These are phyloP conservation scores for Gamsiella multidivaricata DNA, from an alignment of 192 early-diverging fungal species.

Conservation along the genomic window DNA sequence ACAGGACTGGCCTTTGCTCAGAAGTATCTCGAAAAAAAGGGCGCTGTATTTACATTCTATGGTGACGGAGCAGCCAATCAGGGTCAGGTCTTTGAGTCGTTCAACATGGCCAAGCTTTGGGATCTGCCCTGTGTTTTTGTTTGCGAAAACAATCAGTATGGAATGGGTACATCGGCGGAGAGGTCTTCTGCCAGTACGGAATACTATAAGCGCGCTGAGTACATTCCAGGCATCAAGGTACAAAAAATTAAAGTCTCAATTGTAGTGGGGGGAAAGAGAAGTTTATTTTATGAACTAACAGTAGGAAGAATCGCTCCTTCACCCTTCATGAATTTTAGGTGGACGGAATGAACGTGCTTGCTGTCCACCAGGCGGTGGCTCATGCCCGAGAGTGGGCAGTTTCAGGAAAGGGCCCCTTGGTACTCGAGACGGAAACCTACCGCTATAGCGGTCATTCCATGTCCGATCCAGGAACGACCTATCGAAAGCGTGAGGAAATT, in stretches of 20 bases:
- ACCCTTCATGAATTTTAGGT: conserved; percentile 35
- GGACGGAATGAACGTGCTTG: conserved; percentile 92
- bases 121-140: conserved; percentile 90
- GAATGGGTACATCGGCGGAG: conserved; percentile 94
- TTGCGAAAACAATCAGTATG: conserved; percentile 99
- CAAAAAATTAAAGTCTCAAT: background rate
- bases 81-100: conserved; percentile 98
- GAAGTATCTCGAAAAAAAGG: conserved; percentile 79
- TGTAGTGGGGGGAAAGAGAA: too few relatives aligned
- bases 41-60: conserved; percentile 91
- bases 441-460: conserved; percentile 99
- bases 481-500: conserved; percentile 97
- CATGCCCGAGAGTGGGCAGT: conserved; percentile 85
- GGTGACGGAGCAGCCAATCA: conserved; percentile 98
- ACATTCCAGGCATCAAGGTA: conserved; percentile 92
- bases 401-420: conserved; percentile 83
- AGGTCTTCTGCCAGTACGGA: conserved; percentile 90
- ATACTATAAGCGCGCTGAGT: conserved; percentile 94
- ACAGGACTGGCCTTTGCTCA: conserved; percentile 90
- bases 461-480: conserved; percentile 98
- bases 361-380: conserved; percentile 81
- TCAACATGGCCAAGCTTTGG: conserved; percentile 99
- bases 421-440: conserved; percentile 95
- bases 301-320: too few relatives aligned
- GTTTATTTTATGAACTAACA: too few relatives aligned